Evolutionary conservation across 2,329 filamentous ascomycete genomes (phyloP), one percentile per base, ranked within the genome.

Genomic region (Penicillium occitanis): DNA sequence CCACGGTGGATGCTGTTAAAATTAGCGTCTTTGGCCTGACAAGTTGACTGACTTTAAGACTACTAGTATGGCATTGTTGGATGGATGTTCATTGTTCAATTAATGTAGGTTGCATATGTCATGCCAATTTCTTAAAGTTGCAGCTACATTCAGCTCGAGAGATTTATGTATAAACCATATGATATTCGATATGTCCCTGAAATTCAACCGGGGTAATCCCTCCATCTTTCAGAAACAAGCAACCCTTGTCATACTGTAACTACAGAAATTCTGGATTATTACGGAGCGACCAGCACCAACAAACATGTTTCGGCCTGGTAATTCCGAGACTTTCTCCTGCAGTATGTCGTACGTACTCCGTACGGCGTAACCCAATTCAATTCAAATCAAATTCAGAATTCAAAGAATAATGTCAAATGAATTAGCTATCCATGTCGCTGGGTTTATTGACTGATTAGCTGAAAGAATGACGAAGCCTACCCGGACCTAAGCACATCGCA

Each of bases 1-100:
- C 61, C 48, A 63, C 61, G 13, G 61, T 57, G 61, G 61, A 63
- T 57, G 48, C 61, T 8, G 37, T 63, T 57, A 28, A 28, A 63
- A 44, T 63, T 57, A 63, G 37, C 44, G 35, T 30, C 40, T 28
- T 28, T 44, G 25, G 14, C 22, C 28, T 57, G 48, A 57, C 61
- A 44, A n/a, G 33, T 19, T 14, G 37, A 37, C 35, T 14, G 37
- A 37, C 35, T 37, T 37, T 19, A 19, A 13, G 35, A 37, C 48
- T 25, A 25, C 2, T 25, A 25, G 3, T 50, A 53, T 33, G 50
- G 33, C 50, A 53, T 53, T 53, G 50, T 53, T 10, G 22, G 14
- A 48, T 30, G 30, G 28, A 30, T 51, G 22, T 25, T 28, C 22
- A 4, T n/a, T 30, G 50, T 30, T 5, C 50, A n/a, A 11, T 11